Conservation (phyloP, 1,284 basidiomycete genomes). For the Cutaneotrichosporon cutaneum region DNA sequence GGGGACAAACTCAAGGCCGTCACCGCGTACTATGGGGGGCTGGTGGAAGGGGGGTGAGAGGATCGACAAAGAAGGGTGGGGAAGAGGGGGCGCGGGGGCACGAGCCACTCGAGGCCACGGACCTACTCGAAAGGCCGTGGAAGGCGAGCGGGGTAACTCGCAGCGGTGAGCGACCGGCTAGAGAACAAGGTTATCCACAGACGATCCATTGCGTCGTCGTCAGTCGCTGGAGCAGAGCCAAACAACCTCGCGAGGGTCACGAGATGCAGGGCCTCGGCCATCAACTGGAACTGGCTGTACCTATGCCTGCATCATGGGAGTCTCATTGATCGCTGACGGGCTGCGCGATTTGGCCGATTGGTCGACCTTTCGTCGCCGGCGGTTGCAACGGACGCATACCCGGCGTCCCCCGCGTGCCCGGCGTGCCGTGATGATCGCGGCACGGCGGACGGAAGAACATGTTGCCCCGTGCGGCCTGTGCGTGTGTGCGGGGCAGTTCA, state of each 20-base stretch:
- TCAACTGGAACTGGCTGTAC: neutral
- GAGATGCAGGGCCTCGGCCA: neutral
- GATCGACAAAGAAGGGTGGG: neutral
- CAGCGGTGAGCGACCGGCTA: neutral
- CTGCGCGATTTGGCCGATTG: neutral
- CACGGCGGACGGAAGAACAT: no score
- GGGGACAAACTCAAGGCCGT: constrained; percentile 58
- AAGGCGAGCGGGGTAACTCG: neutral
- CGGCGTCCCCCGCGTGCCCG: neutral
- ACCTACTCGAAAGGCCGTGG: neutral
- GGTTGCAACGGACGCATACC: neutral
- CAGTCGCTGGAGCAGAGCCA: neutral
- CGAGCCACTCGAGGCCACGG: neutral
- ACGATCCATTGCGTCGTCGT: neutral
- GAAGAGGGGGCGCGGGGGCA: neutral
- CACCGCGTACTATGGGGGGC: constrained; percentile 56
- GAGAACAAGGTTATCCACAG: neutral
- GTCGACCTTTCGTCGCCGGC: neutral
- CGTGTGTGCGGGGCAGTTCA: neutral
- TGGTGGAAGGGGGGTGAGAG: constrained; percentile 31
- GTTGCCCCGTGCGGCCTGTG: neutral
- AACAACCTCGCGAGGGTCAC: neutral
- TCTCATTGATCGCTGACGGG: neutral
- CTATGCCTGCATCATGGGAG: no score
- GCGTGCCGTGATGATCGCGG: neutral